A percentile compares a stretch with the other conserved stretches of the same genome.
phyloP scores from a whole-genome alignment of 306 rosid species.

The Lathyrus aphaca region DNA sequence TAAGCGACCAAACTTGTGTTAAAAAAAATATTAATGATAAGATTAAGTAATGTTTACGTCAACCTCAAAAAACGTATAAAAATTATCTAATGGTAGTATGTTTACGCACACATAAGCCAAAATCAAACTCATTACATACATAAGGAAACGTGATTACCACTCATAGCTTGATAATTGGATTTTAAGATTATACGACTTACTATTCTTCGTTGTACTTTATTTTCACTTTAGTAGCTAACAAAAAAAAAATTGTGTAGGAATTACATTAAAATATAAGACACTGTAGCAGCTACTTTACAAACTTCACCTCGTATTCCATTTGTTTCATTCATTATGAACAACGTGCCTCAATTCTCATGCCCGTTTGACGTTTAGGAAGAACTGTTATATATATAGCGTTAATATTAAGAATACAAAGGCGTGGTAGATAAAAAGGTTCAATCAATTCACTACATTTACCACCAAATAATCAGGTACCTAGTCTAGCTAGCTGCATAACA shows the following conservation, averaged over 20 bases:
- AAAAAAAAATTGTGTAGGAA: background rate
- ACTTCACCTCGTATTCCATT: no score
- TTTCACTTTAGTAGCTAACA: background rate
- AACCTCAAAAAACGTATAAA: no score
- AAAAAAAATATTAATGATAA: no score
- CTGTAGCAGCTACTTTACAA: no score
- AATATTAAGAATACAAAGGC: background rate
- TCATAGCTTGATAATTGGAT: no score
- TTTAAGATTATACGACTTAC: background rate
- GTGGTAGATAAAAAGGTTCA: background rate
- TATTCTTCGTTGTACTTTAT: background rate
- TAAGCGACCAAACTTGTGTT: no score
- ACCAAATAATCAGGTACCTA: slow-evolving; percentile 23
- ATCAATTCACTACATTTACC: background rate
- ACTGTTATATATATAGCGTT: background rate
- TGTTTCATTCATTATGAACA: background rate
- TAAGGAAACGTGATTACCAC: no score
- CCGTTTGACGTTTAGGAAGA: background rate
- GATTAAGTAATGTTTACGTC: no score
- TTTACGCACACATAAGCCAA: no score
- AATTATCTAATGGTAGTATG: no score
- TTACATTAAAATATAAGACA: background rate
- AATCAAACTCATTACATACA: no score
- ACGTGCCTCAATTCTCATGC: background rate
- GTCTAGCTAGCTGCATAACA: slow-evolving; percentile 26